Conservation (phyloP, 129 eudicot genomes). For the Centrapalus pauciflorus region DNA sequence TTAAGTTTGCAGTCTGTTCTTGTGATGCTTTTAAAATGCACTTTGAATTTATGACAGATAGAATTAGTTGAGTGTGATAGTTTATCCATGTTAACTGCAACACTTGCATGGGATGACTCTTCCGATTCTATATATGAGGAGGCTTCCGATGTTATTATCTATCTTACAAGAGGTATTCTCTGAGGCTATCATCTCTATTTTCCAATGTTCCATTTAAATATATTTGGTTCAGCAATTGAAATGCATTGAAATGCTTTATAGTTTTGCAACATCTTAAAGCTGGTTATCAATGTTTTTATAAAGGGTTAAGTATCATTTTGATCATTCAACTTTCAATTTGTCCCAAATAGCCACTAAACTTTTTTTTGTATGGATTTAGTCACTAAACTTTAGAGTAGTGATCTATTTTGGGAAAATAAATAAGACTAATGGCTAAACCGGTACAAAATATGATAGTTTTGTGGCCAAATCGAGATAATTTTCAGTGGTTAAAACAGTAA, state of each 20-base stretch:
- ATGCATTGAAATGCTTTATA: background rate
- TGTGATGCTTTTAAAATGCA: background rate
- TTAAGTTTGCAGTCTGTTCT: background rate
- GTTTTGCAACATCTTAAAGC: background rate
- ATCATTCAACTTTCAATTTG: too few relatives aligned
- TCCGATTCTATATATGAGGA: slow-evolving; percentile 42
- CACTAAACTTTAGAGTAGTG: too few relatives aligned
- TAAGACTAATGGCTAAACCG: too few relatives aligned
- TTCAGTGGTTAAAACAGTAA: too few relatives aligned
- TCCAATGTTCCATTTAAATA: background rate
- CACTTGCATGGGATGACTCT: slow-evolving; percentile 62
- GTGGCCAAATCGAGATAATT: too few relatives aligned
- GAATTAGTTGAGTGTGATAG: slow-evolving; percentile 57
- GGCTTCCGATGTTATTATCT: slow-evolving; percentile 46
- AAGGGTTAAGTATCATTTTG: too few relatives aligned
- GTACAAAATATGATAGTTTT: too few relatives aligned
- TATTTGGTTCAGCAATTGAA: background rate
- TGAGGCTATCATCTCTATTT: slow-evolving; percentile 31
- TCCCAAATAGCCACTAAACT: too few relatives aligned
- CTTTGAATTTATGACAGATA: slow-evolving; percentile 26
- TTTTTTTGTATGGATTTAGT: too few relatives aligned
- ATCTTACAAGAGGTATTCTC: slow-evolving; percentile 54
- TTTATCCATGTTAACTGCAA: slow-evolving; percentile 48
- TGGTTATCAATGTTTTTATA: too few relatives aligned
- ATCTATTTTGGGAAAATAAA: too few relatives aligned